Evolutionary conservation across 2,329 filamentous ascomycete species (phyloP).

Genomic region (Fusarium albosuccineum): DNA sequence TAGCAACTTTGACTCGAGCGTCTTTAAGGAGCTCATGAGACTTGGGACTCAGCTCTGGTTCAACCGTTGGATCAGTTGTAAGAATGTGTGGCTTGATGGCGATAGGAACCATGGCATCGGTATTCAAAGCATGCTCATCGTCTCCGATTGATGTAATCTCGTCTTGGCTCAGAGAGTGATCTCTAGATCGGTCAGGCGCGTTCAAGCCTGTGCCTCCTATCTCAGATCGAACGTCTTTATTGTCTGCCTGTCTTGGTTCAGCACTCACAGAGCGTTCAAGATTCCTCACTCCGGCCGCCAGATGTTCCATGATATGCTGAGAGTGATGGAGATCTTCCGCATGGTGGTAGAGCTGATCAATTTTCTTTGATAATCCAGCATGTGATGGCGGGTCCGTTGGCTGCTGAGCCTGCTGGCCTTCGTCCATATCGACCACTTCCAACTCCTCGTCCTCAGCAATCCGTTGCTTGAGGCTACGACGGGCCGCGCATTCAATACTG

Average conservation of each 20-base stretch:
- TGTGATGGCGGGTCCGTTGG: slow-evolving; percentile 12
- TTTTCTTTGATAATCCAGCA: slow-evolving; percentile 41
- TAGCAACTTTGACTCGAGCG: slow-evolving; percentile 29
- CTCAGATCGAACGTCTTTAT: slow-evolving; percentile 12
- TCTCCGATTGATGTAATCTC: slow-evolving; percentile 16
- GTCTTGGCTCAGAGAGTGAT: slow-evolving; percentile 33
- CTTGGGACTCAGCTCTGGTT: slow-evolving; percentile 36
- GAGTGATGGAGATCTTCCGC: slow-evolving; percentile 51
- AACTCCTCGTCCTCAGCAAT: slow-evolving; percentile 4
- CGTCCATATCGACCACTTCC: slow-evolving; percentile 19
- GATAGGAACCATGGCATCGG: slow-evolving; percentile 22
- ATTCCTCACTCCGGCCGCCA: slow-evolving; percentile 42
- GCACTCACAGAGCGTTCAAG: slow-evolving; percentile 7
- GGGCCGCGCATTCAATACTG: slow-evolving; percentile 49
- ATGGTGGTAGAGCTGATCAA: slow-evolving; percentile 51
- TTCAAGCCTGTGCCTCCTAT: not conserved
- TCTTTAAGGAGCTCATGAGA: slow-evolving; percentile 35
- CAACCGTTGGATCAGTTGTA: slow-evolving; percentile 24
- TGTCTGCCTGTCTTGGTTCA: slow-evolving; percentile 7
- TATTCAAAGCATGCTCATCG: slow-evolving; percentile 27
- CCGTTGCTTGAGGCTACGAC: slow-evolving; percentile 18
- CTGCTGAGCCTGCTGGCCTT: slow-evolving; percentile 3
- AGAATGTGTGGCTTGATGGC: slow-evolving; percentile 28
- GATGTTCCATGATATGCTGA: slow-evolving; percentile 53
- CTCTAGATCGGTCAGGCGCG: slow-evolving; percentile 3